Evolutionary conservation across 2,329 filamentous ascomycete genomes (phyloP).

Genomic region (Scortechinia acanthostroma): DNA sequence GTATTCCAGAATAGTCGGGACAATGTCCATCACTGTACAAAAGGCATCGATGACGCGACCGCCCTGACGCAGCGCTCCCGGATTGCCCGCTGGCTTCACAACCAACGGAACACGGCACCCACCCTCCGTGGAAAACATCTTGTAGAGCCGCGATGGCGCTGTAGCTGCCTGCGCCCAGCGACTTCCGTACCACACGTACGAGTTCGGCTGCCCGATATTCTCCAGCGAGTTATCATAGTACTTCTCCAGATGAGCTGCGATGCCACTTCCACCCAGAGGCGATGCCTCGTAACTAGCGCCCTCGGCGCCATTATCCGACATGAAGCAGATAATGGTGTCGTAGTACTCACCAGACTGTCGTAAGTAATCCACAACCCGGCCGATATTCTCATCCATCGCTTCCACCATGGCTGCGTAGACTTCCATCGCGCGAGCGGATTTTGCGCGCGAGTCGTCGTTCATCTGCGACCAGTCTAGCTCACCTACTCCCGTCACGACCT

Average conservation of each 20-base stretch:
- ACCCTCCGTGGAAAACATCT: slow-evolving; percentile 18
- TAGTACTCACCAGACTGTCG: slow-evolving; percentile 34
- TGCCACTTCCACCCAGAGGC: neutral
- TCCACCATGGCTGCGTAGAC: slow-evolving; percentile 39
- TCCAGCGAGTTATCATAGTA: slow-evolving; percentile 32
- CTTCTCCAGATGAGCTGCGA: neutral
- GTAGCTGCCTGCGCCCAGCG: slow-evolving; percentile 38
- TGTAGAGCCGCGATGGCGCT: slow-evolving; percentile 30
- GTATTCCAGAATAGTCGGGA: neutral
- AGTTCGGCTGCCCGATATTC: slow-evolving; percentile 33
- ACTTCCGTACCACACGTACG: slow-evolving; percentile 39
- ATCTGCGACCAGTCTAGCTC: slow-evolving; percentile 29
- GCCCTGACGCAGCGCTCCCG: neutral
- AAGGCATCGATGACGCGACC: neutral
- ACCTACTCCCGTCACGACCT: slow-evolving; percentile 23
- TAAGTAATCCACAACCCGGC: slow-evolving; percentile 28
- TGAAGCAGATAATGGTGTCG: slow-evolving; percentile 38
- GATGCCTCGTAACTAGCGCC: slow-evolving; percentile 30
- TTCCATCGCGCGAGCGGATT: slow-evolving; percentile 35
- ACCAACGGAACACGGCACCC: slow-evolving; percentile 11
- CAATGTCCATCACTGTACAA: neutral
- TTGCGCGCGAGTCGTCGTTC: slow-evolving; percentile 22
- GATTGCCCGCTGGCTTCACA: slow-evolving; percentile 1
- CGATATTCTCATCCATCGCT: slow-evolving; percentile 17
- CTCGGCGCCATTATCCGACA: slow-evolving; percentile 39